Percentiles rank a stretch among this genome's conserved stretches.
phyloP scores from a whole-genome alignment of 139 green algal species.

The Chlorella vulgaris region DNA sequence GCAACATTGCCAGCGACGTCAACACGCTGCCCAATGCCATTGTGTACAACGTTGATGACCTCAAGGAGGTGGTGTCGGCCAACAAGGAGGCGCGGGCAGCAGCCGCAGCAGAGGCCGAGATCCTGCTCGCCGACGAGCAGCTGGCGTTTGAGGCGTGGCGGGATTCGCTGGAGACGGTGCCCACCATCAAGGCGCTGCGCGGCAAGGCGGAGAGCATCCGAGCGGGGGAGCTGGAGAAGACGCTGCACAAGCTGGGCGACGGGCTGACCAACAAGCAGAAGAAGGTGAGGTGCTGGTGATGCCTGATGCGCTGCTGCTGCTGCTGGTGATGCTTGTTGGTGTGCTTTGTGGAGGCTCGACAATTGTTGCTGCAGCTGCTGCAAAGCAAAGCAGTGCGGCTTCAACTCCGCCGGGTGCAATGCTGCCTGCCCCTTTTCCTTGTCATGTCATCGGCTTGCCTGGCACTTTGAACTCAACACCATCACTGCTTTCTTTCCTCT shows the following conservation, averaged over 20 bases:
- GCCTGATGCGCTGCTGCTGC: too few relatives aligned
- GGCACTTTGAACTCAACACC: too few relatives aligned
- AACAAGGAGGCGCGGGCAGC: constrained; percentile 91
- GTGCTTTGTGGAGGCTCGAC: not conserved
- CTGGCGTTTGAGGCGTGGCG: constrained; percentile 95
- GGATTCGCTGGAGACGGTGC: constrained; percentile 97
- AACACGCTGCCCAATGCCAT: constrained; percentile 67
- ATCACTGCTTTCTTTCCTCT: too few relatives aligned
- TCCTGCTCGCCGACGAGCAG: constrained; percentile 72
- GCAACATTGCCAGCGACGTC: constrained; percentile 92
- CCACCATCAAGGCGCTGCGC: constrained; percentile 98
- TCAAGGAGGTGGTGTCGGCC: constrained; percentile 91
- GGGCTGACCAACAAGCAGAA: constrained; percentile 97
- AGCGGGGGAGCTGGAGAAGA: constrained; percentile 92
- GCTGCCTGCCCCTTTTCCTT: too few relatives aligned
- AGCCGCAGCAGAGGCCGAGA: constrained; percentile 78
- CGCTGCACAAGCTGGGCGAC: constrained; percentile 86
- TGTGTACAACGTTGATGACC: constrained; percentile 99
- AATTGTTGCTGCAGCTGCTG: not conserved
- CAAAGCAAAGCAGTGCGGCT: not conserved
- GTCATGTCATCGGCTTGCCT: too few relatives aligned
- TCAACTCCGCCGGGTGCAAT: too few relatives aligned
- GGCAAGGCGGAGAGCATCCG: constrained; percentile 93
- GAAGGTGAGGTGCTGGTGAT: too few relatives aligned
- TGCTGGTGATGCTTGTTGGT: not conserved